Evolutionary conservation across 352 stramenopile genomes (phyloP), one percentile per base, ranked within the genome.

Genomic region (Phytophthora pluvialis): DNA sequence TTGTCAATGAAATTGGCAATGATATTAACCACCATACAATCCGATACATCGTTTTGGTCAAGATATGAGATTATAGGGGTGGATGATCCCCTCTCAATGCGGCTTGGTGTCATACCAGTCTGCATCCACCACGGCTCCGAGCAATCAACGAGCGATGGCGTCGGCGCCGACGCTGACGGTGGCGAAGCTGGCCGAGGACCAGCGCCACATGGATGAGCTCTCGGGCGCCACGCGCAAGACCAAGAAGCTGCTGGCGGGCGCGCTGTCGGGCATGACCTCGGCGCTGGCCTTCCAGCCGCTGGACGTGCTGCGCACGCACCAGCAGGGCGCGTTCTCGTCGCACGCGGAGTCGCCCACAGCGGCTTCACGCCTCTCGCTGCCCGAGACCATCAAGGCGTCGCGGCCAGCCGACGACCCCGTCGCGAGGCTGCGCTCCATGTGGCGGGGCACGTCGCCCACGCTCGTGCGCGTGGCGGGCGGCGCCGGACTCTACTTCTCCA

Each of bases 211-310:
- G 25, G 43, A 81, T 29, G 70, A 81, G 25, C 31, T 83, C 6
- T 60, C 66, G 5, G 58, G 64, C 12, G 47, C 72, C 40, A 68
- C 60, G 36, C 71, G 58, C 68, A 91, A 90, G 67, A 86, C 78
- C 31, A 91, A 88, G 69, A 93, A 91, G 68, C 72, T 94, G 15
- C 47, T 77, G 58, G 81, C 81, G 3, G 87, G 87, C 29, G 87
- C 82, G 11, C 54, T 91, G 21, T 93, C 85, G 1, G 87, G 87
- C 32, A 89, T 92, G 70, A 73, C 93, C 52, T 93, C 87, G 21
- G 87, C 87, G 57, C 69, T 95, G 39, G 82, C 83, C 26, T 95
- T 96, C 69, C 88, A 96, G 71, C 88, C 88, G 15, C 72, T 96
- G 15, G 88, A 96, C 43, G 88, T 96, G 54, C 68, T 96, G 56